Conservation (phyloP, 75 land plant genomes). For the Ceratopteris richardii region DNA sequence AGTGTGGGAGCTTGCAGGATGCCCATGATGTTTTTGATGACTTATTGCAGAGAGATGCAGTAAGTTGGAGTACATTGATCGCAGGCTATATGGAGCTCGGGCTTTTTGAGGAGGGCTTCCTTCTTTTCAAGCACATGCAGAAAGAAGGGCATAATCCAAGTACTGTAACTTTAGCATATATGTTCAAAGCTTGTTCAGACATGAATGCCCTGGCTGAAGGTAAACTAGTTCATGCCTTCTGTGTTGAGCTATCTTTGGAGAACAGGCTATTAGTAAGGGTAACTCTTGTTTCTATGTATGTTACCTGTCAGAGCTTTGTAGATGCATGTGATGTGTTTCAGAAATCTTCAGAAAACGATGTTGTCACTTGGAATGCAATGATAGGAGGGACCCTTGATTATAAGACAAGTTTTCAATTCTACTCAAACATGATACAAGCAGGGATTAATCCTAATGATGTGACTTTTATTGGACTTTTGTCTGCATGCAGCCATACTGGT, state of each 20-base stretch:
- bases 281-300: conserved; percentile 1
- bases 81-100: conserved; percentile 3
- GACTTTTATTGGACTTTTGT: neutral
- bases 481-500: conserved; percentile 2
- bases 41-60: conserved; percentile 1
- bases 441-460: neutral
- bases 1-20: conserved; percentile 2
- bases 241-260: neutral
- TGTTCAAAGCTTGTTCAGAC: conserved; percentile 36
- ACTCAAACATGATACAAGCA: neutral
- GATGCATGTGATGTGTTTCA: neutral
- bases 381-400: neutral
- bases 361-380: conserved; percentile 1
- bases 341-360: neutral
- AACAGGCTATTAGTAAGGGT: neutral
- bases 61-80: conserved; percentile 10
- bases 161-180: conserved; percentile 27
- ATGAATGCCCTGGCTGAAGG: conserved; percentile 16
- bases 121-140: conserved; percentile 36
- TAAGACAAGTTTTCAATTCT: neutral
- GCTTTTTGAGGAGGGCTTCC: conserved; percentile 21
- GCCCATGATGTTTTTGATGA: conserved; percentile 8
- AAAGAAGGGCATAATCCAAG: conserved; percentile 29
- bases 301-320: neutral
- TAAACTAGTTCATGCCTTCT: conserved; percentile 1